Base-by-base conservation (phyloP, 495 filamentous ascomycete genomes). In the Neurospora sp. region DNA sequence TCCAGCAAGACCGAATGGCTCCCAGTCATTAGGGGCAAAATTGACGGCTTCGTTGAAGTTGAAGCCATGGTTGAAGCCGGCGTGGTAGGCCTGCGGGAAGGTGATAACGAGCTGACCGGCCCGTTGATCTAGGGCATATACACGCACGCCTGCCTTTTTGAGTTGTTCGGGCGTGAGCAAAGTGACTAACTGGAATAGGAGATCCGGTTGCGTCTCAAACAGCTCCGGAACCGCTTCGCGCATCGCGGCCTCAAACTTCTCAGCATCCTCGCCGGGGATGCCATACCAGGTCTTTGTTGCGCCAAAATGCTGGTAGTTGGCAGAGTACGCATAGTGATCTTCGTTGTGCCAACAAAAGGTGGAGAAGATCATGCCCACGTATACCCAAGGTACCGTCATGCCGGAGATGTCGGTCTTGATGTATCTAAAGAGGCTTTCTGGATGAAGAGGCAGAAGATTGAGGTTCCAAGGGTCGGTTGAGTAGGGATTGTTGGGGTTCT, bases 281-380 rank as follows among this genome's bases (percentile, higher is more conserved):
- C 96, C 96, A 78, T 99, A 99, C 96, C 96, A 99, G 0, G 96
- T 99, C 82, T 99, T 99, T 0, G 96, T 99, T 1, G 95, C 93
- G 44, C 96, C 96, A 78, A 99, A 97, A 78, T 99, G 96, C 77
- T 99, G 96, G 76, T 99, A 99, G 77, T 99, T 99, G 48, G 96
- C 92, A 22, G 96, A 99, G 80, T 99, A 99, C 1, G 96, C 90
- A 77, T 97, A 97, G 77, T 99, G 96, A 79, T 99, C 96, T 79
- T 99, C 96, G 74, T 97, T 97, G 79, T 99, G 96, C 96, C 96
- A 99, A 81, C 96, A 99, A 79, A 99, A 99, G 4, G 95, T 98
- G 3, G 96, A 98, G 81, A 99, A 99, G 77, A 94, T 96, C 96
- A 99, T 99, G 73, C 96, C 96, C n/a, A 99, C 96, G 79, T 99